Evolutionary conservation across 805 yeast species (phyloP), one percentile per base, ranked within the genome.

Genomic region (Candida morakotiae): DNA sequence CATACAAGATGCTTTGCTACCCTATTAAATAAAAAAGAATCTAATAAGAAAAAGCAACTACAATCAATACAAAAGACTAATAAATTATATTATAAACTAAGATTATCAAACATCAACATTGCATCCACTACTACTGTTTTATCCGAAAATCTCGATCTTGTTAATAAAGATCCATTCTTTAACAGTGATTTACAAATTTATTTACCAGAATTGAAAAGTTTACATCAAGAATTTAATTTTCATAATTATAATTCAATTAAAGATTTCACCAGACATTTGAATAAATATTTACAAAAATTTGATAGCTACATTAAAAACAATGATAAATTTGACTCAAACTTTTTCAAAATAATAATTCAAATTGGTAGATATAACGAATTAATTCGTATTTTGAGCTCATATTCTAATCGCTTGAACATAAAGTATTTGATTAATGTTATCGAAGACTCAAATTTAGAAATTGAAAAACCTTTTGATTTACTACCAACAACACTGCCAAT

Each of bases 321-420:
- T n/a, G n/a, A n/a, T n/a, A n/a, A 45, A 46, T 37, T 44, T 49
- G 23, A 7, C 5, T 24, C 28, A 30, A 18, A 35, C 37, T n/a
- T 35, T 35, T 55, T 52, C 37, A 41, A 43, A 26, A 36, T 54
- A 13, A 43, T 51, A 18, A 45, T 58, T 35, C 59, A 55, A 34
- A 41, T 52, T n/a, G 46, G 51, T 26, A 45, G 58, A 16, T 57
- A 55, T 41, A 50, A 49, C 25, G 37, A 41, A 13, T 49, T 59
- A 42, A 46, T 44, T 22, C 21, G 14, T 2, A 46, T 56, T 23
- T 44, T 60, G 19, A 48, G 44, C 15, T 19, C 27, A 23, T 21
- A 21, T 21, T 21, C 23, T 9, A 21, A 21, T 21, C 23, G 9
- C 9, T 21, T 21, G 23, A 21, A 9, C 23, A 7, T 21, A 9